Base-by-base conservation (phyloP, 164 flowering plant genomes). In the Vitis cinerea region DNA sequence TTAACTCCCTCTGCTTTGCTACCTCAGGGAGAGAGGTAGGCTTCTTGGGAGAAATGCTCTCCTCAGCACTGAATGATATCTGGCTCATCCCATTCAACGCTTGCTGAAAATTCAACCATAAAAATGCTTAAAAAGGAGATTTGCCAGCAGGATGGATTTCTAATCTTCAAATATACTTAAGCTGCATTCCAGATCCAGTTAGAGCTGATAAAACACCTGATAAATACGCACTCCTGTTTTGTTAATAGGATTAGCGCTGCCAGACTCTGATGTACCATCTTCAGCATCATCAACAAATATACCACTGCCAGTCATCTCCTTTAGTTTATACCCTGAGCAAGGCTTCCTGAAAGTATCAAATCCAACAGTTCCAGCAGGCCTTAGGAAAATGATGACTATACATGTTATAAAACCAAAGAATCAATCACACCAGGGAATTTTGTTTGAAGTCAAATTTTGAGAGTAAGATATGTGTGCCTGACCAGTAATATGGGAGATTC, bases 291-390 rank as follows among this genome's bases (percentile, higher is more conserved):
- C 77, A 0, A 73, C 65, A 74, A 87, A 87, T 70, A 87, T 87
- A 50, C 81, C 83, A 68, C 84, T 87, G 7, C 91, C 91, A 54
- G 81, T 85, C 58, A 87, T 83, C 77, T 87, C 91, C 78, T 83
- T 87, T 44, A 82, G 27, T 64, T 87, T 87, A 71, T 82, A 79
- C 16, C 84, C 87, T 8, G 91, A 85, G 60, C 84, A 82, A 55
- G 85, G 86, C 71, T 85, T 87, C 81, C 91, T 87, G 83, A 65
- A 73, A 60, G 5, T 3, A 27, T n/a, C 54, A 69, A n/a, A 52
- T 13, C 44, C 7, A 37, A 37, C 44, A 37, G 44, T 37, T 37
- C 7, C 44, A 37, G 44, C 44, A 37, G 44, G n/a, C 56, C 56
- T 53, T 53, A 53, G 56, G 27, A 53, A 53, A 53, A 53, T 53